A percentile compares a stretch with the other conserved stretches of the same genome.
Conservation (phyloP, 2,329 filamentous ascomycete genomes). For the Arthrobotrys megalospora region DNA sequence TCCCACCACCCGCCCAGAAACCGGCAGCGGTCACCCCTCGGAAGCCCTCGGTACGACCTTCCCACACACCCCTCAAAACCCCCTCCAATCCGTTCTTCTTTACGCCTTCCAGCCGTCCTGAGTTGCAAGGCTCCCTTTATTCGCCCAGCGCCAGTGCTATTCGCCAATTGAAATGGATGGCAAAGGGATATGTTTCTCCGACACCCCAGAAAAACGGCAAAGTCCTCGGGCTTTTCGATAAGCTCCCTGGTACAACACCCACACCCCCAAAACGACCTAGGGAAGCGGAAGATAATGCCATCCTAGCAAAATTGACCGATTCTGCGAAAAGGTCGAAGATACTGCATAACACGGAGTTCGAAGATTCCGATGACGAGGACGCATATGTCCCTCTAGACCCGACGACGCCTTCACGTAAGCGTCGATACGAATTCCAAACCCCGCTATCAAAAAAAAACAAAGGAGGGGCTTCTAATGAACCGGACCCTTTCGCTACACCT, state of each 20-base stretch:
- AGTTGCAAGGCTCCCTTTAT: slow-evolving; percentile 23
- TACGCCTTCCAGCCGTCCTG: slow-evolving; percentile 42
- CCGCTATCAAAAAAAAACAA: slow-evolving; percentile 49
- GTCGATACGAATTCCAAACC: slow-evolving; percentile 56
- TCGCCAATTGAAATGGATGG: slow-evolving; percentile 55
- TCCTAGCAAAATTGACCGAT: slow-evolving; percentile 33
- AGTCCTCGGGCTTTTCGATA: slow-evolving; percentile 51
- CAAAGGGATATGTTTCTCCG: slow-evolving; percentile 57
- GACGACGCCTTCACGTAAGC: slow-evolving; percentile 55
- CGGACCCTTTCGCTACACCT: slow-evolving; percentile 46
- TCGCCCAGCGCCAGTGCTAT: slow-evolving; percentile 42
- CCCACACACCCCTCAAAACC: slow-evolving; percentile 41
- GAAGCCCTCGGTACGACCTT: slow-evolving; percentile 6
- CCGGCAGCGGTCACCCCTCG: slow-evolving; percentile 13
- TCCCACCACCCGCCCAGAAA: background rate
- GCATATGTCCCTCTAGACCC: slow-evolving; percentile 47
- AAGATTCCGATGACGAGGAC: slow-evolving; percentile 44
- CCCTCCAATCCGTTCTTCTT: slow-evolving; percentile 48
- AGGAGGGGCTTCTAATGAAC: slow-evolving; percentile 3
- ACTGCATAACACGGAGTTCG: background rate
- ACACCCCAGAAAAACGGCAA: slow-evolving; percentile 57
- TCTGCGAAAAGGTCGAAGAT: slow-evolving; percentile 42
- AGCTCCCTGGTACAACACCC: slow-evolving; percentile 45
- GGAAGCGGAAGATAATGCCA: slow-evolving; percentile 34
- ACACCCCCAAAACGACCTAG: slow-evolving; percentile 40